These are phyloP conservation scores for Mariannaea elegans DNA, from an alignment of 2,329 filamentous ascomycete species.

Conservation along the genomic window DNA sequence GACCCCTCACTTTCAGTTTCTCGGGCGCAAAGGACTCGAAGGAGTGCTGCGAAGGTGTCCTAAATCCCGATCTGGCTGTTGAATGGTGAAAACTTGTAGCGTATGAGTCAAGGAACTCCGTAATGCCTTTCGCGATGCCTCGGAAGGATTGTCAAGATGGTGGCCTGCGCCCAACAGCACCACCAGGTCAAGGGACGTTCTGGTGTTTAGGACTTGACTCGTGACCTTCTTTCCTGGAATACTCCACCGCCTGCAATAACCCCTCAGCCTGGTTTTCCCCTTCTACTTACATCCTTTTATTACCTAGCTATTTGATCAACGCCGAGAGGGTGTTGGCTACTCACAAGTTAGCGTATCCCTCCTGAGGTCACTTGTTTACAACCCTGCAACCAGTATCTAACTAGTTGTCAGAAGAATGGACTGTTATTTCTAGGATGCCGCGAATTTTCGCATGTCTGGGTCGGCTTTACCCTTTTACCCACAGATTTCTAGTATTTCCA, in stretches of 20 bases:
- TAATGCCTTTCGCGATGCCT: background rate
- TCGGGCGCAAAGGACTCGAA: background rate
- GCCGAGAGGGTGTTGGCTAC: background rate
- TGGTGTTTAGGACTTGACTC: background rate
- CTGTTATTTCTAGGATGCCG: no score
- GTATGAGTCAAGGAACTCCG: background rate
- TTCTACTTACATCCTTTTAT: background rate
- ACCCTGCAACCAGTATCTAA: no score
- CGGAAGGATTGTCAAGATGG: no score
- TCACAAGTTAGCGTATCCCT: background rate
- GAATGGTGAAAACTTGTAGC: background rate
- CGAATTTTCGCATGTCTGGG: no score
- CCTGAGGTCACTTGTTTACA: no score
- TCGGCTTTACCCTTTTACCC: no score
- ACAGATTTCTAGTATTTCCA: no score
- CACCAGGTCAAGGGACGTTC: background rate
- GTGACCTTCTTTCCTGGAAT: background rate
- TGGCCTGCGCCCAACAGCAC: background rate
- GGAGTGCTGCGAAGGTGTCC: background rate
- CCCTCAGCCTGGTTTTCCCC: background rate
- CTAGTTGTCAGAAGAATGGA: no score
- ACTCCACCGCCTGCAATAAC: background rate
- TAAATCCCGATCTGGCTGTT: background rate
- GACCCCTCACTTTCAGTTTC: constrained; percentile 11
- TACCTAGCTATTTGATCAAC: background rate